Conservation (phyloP, 768 basidiomycete species). For the Boletellus ananas region DNA sequence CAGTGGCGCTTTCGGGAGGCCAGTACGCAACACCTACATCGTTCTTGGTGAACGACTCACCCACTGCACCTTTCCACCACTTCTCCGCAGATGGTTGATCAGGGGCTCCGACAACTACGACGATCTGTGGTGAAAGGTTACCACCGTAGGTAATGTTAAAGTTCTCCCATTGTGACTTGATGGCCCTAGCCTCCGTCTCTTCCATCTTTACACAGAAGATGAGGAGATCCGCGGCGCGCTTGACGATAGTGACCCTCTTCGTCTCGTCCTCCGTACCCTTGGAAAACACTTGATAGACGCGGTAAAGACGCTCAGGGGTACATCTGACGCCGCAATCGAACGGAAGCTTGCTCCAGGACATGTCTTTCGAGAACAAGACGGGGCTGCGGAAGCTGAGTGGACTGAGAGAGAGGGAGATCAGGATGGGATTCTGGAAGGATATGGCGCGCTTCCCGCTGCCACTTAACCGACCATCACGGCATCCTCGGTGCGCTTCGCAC, state of each 20-base stretch:
- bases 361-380: constrained; percentile 16
- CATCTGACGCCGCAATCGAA: constrained; percentile 14
- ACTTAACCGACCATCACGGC: not conserved
- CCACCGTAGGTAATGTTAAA: constrained; percentile 26
- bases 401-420: constrained; percentile 9
- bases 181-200: not conserved
- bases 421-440: constrained; percentile 24
- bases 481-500: constrained; percentile 16
- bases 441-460: constrained; percentile 18
- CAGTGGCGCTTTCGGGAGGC: not conserved
- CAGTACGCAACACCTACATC: constrained; percentile 12
- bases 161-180: constrained; percentile 26
- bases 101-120: constrained; percentile 20
- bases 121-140: constrained; percentile 24
- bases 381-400: constrained; percentile 22
- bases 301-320: constrained; percentile 10
- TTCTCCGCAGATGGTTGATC: constrained; percentile 13
- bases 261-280: constrained; percentile 5
- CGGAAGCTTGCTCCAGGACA: constrained; percentile 15
- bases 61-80: constrained; percentile 19
- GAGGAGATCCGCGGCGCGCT: constrained; percentile 25
- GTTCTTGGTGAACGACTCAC: not conserved
- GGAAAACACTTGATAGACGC: constrained; percentile 21
- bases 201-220: constrained; percentile 21
- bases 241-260: constrained; percentile 9